Percentiles rank a stretch among this genome's conserved stretches.
Conservation (phyloP, 1,139 yeast species). For the Geotrichum fermentans region DNA sequence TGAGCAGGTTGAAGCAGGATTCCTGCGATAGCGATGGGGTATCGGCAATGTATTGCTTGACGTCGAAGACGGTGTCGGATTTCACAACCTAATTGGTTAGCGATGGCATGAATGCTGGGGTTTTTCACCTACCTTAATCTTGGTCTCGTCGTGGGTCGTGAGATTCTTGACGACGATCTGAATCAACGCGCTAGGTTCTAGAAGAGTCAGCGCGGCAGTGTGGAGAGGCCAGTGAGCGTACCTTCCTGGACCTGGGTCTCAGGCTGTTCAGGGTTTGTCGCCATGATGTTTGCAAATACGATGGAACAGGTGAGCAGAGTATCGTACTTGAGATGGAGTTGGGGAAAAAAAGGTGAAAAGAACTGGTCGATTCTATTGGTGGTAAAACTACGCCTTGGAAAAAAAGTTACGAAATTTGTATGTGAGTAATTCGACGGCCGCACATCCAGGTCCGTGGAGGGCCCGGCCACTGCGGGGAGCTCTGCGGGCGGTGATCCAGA, state of each 20-base stretch:
- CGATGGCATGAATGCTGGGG: not conserved
- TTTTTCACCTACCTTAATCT: constrained; percentile 7
- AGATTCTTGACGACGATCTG: constrained; percentile 11
- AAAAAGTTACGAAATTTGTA: too few species aligned
- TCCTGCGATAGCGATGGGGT: constrained; percentile 51
- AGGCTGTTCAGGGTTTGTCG: constrained; percentile 15
- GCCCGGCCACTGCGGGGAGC: too few species aligned
- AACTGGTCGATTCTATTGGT: constrained; percentile 13
- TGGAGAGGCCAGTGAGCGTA: too few species aligned
- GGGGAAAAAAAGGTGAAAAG: not conserved
- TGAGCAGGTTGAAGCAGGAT: constrained; percentile 53
- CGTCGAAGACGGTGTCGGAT: constrained; percentile 52
- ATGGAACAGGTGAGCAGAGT: too few species aligned
- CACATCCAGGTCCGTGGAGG: too few species aligned
- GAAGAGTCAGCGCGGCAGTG: too few species aligned
- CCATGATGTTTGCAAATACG: too few species aligned
- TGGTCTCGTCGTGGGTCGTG: constrained; percentile 7
- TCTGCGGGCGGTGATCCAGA: too few species aligned
- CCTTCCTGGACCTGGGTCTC: constrained; percentile 12
- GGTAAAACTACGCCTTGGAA: too few species aligned
- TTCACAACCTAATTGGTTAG: constrained; percentile 15
- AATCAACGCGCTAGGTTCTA: constrained; percentile 12
- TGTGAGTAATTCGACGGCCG: too few species aligned
- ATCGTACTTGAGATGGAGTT: not conserved
- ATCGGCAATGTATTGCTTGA: constrained; percentile 53